Evolutionary conservation across 73 alveolate genomes (phyloP).

Genomic region (Paramecium biaurelia): DNA sequence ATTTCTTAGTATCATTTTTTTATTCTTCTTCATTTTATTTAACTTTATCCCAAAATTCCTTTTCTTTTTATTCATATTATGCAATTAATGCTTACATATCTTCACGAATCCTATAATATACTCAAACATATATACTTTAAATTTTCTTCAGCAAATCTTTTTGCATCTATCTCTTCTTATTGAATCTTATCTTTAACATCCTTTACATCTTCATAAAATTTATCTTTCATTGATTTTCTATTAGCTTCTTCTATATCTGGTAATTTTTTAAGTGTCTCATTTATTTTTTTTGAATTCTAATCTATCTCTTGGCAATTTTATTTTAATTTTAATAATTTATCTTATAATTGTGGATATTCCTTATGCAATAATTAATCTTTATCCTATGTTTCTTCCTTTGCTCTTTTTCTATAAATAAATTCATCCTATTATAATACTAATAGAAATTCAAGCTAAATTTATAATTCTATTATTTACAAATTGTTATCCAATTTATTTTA

Average conservation of each 20-base stretch:
- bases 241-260: constrained; percentile 20
- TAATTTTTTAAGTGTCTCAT: constrained; percentile 1
- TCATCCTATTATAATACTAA: background rate
- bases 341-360: constrained; percentile 3
- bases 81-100: background rate
- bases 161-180: background rate
- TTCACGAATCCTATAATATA: background rate
- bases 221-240: constrained; percentile 32
- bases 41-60: constrained; percentile 32
- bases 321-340: background rate
- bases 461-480: background rate
- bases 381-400: background rate
- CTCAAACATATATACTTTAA: background rate
- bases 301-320: background rate
- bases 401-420: background rate
- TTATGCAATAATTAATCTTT: background rate
- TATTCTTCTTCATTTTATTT: constrained; percentile 4
- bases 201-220: constrained; percentile 1
- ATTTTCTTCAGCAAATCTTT: background rate
- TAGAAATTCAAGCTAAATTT: background rate
- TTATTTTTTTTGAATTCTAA: background rate
- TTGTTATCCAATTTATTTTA: background rate
- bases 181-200: background rate
- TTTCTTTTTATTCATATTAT: constrained; percentile 5
- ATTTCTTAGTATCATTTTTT: constrained; percentile 7